Conservation (phyloP, 2,329 filamentous ascomycete species). For the Colletotrichum sojae region DNA sequence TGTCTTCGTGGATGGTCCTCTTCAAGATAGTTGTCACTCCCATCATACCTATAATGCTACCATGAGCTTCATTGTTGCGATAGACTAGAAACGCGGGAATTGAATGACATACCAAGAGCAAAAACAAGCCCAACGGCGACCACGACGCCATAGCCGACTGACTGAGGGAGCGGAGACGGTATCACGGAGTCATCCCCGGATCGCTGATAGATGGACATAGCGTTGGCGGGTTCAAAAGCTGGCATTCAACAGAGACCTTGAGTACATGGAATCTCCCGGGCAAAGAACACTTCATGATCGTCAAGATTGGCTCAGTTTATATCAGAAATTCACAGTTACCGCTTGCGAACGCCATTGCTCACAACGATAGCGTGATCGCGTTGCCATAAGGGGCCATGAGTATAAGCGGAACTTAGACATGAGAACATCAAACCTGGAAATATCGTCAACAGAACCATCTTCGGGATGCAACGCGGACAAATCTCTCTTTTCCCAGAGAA, state of each 20-base stretch:
- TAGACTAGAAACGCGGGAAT: not conserved
- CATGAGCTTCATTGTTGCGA: not conserved
- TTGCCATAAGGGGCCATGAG: no score
- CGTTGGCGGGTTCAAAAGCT: not conserved
- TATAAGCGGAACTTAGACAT: no score
- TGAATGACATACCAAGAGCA: not conserved
- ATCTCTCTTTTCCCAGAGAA: no score
- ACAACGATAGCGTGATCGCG: no score
- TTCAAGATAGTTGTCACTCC: conserved; percentile 62
- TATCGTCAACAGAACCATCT: not conserved
- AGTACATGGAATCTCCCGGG: no score
- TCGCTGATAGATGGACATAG: not conserved
- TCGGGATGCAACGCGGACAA: no score
- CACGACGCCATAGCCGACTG: conserved; percentile 12
- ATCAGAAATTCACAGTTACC: no score
- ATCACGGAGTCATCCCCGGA: conserved; percentile 10
- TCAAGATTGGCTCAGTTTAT: no score
- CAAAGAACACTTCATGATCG: no score
- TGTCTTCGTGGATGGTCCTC: conserved; percentile 64
- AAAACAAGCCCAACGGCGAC: not conserved
- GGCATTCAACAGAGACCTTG: not conserved
- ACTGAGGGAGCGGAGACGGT: conserved; percentile 28
- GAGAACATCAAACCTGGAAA: not conserved
- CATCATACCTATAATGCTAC: conserved; percentile 58
- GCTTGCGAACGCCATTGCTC: no score